Evolutionary conservation across 2,329 filamentous ascomycete species (phyloP), one percentile per base, ranked within the genome.

Genomic region (Claviceps cyperi): DNA sequence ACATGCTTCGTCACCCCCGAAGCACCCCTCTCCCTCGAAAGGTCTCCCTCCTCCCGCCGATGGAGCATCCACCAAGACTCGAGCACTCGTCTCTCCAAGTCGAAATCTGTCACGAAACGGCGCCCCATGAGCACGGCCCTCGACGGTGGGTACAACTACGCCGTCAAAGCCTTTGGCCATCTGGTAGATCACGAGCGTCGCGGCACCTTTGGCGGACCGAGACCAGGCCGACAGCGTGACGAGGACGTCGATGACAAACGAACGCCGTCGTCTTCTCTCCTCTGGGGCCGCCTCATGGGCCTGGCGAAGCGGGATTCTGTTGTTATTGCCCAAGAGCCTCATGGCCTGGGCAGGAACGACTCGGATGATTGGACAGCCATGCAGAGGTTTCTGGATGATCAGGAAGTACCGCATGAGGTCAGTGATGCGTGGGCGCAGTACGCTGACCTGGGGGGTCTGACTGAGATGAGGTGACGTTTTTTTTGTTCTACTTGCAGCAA

Each of bases 341-440:
- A 58, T 39, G 53, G 61, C 8, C 41, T 59, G 24, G 40, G 56
- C 2, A 48, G 50, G 4, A 14, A 43, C 15, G 63, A 67, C 17
- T 60, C 62, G 19, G 60, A 61, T 15, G 65, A 69, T 49, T 68
- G 65, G 65, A 56, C 58, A 9, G 60, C 60, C 9, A 67, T 68
- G 65, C 62, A 68, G 51, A 58, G 58, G 1, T 66, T 67, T 43
- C 59, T 68, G 49, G 61, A 64, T 8, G 61, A 64, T 11, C 47
- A 54, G 5, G 51, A 50, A 21, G 50, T 53, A 53, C 47, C 35
- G 50, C 9, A 57, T 58, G 19, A 57, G 57, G 35, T 55, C 58
- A 19, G 57, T 56, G 32, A 57, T 64, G 66, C 66, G 4, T 75
- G 70, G 71, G 71, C 70, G 54, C 69, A 73, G 57, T 74, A 70